Percentiles rank a stretch among this genome's conserved stretches.
These are phyloP conservation scores for Dothiorella sarmentorum DNA, from an alignment of 2,329 filamentous ascomycete genomes.

Conservation along the genomic window DNA sequence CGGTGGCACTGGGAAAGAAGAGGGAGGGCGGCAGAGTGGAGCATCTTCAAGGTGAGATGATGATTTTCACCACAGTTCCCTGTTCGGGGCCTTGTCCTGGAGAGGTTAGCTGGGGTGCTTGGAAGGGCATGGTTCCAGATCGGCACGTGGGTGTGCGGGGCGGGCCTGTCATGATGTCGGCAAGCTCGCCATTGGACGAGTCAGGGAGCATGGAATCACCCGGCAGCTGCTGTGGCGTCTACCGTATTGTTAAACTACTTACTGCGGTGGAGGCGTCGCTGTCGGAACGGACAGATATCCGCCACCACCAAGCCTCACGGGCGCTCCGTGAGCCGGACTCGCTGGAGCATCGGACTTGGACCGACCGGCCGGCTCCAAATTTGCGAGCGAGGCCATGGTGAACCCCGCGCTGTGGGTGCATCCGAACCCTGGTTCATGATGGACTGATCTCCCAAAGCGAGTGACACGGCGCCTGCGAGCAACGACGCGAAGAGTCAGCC, in stretches of 20 bases:
- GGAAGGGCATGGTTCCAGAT: no score
- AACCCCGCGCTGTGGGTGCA: not conserved
- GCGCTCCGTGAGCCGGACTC: not conserved
- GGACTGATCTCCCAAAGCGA: slow-evolving; percentile 11
- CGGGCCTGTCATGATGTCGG: not conserved
- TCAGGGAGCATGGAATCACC: no score
- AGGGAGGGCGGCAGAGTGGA: slow-evolving; percentile 14
- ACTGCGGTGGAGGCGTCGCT: no score
- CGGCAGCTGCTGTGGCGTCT: no score
- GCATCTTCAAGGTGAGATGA: slow-evolving; percentile 8
- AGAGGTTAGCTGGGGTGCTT: no score
- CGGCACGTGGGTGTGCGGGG: not conserved
- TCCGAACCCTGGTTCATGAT: slow-evolving; percentile 3
- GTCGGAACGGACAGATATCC: not conserved
- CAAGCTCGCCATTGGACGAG: not conserved
- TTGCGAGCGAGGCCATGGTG: not conserved
- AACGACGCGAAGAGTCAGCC: not conserved
- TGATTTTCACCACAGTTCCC: not conserved
- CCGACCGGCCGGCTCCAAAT: not conserved
- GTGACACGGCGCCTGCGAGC: not conserved
- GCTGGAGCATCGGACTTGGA: not conserved
- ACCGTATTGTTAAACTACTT: no score
- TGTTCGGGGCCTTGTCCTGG: no score
- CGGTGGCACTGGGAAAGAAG: not conserved
- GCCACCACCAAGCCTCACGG: slow-evolving; percentile 2